phyloP scores from a whole-genome alignment of 1,139 yeast genomes.

The Kurtzmaniella quercitrusa region DNA sequence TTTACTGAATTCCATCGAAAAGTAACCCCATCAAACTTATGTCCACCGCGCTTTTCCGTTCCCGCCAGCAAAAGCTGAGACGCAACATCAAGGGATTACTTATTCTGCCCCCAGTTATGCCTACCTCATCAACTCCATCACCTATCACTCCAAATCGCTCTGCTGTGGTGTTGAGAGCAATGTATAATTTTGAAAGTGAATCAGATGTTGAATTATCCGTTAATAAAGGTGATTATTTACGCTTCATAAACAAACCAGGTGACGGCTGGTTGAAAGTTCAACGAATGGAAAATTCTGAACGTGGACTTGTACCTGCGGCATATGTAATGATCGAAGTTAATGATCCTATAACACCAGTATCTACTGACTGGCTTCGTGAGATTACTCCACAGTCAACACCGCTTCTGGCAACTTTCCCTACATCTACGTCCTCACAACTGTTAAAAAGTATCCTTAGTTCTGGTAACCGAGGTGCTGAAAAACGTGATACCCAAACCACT shows the following conservation, averaged over 20 bases:
- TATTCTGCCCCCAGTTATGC: slow-evolving; percentile 25
- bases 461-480: not conserved
- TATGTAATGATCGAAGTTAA: slow-evolving; percentile 38
- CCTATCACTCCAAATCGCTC: slow-evolving; percentile 4
- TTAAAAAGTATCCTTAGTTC: not conserved
- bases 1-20: too few relatives aligned
- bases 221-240: slow-evolving; percentile 26
- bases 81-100: slow-evolving; percentile 27
- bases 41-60: slow-evolving; percentile 27
- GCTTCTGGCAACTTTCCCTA: not conserved
- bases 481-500: not conserved
- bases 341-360: slow-evolving; percentile 28
- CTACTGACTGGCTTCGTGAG: slow-evolving; percentile 28
- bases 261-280: slow-evolving; percentile 38
- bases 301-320: slow-evolving; percentile 33
- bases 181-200: slow-evolving; percentile 29
- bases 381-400: slow-evolving; percentile 5
- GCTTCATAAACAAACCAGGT: slow-evolving; percentile 29
- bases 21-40: slow-evolving; percentile 11
- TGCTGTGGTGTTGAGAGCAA: slow-evolving; percentile 24
- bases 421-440: not conserved
- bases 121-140: slow-evolving; percentile 3
- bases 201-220: slow-evolving; percentile 24
- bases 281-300: slow-evolving; percentile 20
- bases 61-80: slow-evolving; percentile 24